Conservation (phyloP, 169 alveolate species). For the Eimeria maxima region DNA sequence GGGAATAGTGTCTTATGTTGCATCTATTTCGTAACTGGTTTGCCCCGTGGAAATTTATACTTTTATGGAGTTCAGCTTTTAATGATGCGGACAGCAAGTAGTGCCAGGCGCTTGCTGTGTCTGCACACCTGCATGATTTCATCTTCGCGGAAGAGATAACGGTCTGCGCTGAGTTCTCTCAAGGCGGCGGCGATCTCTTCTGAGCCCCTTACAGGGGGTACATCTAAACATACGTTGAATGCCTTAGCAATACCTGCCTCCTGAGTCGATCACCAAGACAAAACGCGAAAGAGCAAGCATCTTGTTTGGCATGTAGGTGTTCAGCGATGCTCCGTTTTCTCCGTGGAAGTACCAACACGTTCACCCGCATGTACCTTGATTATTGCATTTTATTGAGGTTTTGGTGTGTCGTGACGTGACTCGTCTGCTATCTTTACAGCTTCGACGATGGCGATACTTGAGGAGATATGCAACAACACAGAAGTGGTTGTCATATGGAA, state of each 20-base stretch:
- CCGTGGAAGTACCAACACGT: too few relatives aligned
- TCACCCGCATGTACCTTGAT: too few relatives aligned
- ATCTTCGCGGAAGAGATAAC: conserved; percentile 70
- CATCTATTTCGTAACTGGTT: neutral
- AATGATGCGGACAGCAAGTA: neutral
- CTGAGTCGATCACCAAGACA: neutral
- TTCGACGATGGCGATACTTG: neutral
- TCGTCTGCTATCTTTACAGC: too few relatives aligned
- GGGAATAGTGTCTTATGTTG: neutral
- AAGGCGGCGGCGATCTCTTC: conserved; percentile 73
- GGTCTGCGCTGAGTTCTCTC: conserved; percentile 66
- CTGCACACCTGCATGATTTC: conserved; percentile 64
- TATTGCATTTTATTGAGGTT: too few relatives aligned
- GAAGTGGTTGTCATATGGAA: neutral
- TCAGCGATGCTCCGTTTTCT: too few relatives aligned
- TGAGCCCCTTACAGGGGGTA: conserved; percentile 80
- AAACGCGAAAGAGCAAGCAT: too few relatives aligned
- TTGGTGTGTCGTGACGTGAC: too few relatives aligned
- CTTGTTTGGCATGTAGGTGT: too few relatives aligned
- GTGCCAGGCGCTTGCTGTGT: neutral
- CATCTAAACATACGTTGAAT: conserved; percentile 81
- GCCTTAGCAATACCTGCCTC: conserved; percentile 83
- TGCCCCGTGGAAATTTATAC: neutral
- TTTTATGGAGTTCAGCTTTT: neutral
- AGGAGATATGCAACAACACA: neutral